Evolutionary conservation across 208 protist species (phyloP), one percentile per base, ranked within the genome.

Genomic region (Leishmania lainsoni): DNA sequence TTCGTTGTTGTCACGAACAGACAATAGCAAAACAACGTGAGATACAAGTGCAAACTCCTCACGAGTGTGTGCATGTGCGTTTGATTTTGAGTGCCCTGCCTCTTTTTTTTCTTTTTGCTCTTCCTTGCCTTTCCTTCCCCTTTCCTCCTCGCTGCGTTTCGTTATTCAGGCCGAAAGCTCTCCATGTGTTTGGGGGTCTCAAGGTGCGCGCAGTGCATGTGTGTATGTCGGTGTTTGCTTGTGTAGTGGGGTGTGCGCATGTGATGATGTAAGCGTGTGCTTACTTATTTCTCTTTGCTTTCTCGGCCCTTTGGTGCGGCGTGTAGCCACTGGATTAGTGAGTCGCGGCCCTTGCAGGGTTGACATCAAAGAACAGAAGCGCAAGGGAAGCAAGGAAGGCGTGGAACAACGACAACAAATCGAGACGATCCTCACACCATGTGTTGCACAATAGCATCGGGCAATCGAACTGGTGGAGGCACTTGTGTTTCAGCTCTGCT

Each of bases 321-420:
- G 54, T 58, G 54, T 17, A 22, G 54, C 65, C 32, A 45, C 16
- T 14, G 17, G 65, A 17, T 70, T n/a, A 17, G 16, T 45, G 14
- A 16, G 14, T 42, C 32, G 9, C 29, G 51, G 48, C 12, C 32
- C n/a, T 49, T 9, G n/a, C n/a, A 63, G 51, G n/a, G 51, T 59
- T 63, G 39, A 70, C 56, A 58, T 61, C 29, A 73, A 32, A 8
- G 72, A 54, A 51, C 16, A 39, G 39, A 49, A 87, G 81, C 66
- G 26, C 42, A 52, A 87, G 82, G 69, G 75, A 86, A 22, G 17
- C 6, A 45, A 29, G 79, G 52, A 79, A 45, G 32, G 16, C 29
- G 12, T 10, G 10, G 3, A 58, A 76, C 56, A 29, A 63, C 58
- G 10, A 32, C 58, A 20, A 26, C 58, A 29, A 63, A 45, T 45